Conservation (phyloP, 331 rosid species). For the Quercus lobata region DNA sequence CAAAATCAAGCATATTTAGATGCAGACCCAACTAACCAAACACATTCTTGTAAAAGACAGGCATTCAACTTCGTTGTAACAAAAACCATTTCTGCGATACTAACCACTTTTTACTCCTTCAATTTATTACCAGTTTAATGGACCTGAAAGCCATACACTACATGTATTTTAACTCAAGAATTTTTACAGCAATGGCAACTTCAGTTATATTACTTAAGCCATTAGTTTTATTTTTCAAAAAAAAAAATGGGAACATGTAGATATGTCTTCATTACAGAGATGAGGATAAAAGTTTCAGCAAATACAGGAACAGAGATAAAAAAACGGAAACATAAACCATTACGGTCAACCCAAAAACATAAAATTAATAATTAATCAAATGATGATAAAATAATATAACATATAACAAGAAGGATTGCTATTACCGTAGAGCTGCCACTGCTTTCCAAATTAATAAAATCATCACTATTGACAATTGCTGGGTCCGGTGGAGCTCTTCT, state of each 20-base stretch:
- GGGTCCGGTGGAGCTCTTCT: slow-evolving; percentile 43
- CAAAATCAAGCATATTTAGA: not conserved
- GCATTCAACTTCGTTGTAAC: not conserved
- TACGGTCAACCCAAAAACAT: not conserved
- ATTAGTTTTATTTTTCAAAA: not conserved
- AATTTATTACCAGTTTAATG: not conserved
- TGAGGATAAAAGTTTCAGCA: not conserved
- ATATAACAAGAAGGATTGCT: not conserved
- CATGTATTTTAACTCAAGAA: not conserved
- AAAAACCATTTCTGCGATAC: not conserved
- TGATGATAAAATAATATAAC: not conserved
- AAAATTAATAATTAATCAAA: not conserved
- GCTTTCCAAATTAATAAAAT: slow-evolving; percentile 67
- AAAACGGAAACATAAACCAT: not conserved
- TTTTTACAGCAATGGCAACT: not conserved
- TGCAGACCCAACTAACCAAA: not conserved
- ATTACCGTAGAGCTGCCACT: slow-evolving; percentile 63
- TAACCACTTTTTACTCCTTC: not conserved
- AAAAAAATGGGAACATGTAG: not conserved
- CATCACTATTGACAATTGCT: slow-evolving; percentile 41
- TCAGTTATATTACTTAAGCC: not conserved
- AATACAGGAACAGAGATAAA: not conserved
- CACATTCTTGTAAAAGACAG: not conserved
- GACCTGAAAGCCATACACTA: not conserved
- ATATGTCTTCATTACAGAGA: not conserved